These are phyloP conservation scores for Monosporascus sp. DNA, from an alignment of 2,329 filamentous ascomycete species.

Conservation along the genomic window DNA sequence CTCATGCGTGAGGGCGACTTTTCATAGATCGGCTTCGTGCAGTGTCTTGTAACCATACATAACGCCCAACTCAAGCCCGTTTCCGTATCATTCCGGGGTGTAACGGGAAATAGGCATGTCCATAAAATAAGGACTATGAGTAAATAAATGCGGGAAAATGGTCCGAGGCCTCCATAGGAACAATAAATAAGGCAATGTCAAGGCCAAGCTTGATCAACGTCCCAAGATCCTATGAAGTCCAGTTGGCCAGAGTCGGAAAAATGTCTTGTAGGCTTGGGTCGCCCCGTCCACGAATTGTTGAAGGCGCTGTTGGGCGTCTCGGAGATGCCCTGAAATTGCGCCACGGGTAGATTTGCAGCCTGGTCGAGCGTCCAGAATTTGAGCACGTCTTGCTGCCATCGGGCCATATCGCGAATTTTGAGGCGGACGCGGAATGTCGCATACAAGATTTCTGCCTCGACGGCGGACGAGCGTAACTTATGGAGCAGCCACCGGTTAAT, in stretches of 20 bases:
- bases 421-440: conserved; percentile 26
- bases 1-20: too few species aligned
- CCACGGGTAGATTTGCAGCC: conserved; percentile 15
- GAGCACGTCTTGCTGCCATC: conserved; percentile 39
- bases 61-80: too few species aligned
- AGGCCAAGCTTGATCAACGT: conserved; percentile 12
- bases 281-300: conserved; percentile 8
- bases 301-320: conserved; percentile 14
- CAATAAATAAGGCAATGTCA: conserved; percentile 1
- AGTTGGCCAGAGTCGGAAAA: conserved; percentile 18
- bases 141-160: too few species aligned
- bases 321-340: conserved; percentile 9
- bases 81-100: too few species aligned
- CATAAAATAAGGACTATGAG: too few species aligned
- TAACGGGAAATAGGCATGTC: too few species aligned
- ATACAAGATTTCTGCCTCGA: conserved; percentile 40
- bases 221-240: conserved; percentile 13
- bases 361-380: conserved; percentile 35
- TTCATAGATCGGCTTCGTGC: too few species aligned
- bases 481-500: conserved; percentile 50
- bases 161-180: not conserved
- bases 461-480: conserved; percentile 39
- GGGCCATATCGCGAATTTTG: conserved; percentile 26
- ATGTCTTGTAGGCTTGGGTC: conserved; percentile 6
- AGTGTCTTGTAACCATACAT: too few species aligned